A percentile compares a stretch with the other conserved stretches of the same genome.
Evolutionary conservation across 306 rosid species (phyloP).

Genomic region (Mimosa bimucronata): DNA sequence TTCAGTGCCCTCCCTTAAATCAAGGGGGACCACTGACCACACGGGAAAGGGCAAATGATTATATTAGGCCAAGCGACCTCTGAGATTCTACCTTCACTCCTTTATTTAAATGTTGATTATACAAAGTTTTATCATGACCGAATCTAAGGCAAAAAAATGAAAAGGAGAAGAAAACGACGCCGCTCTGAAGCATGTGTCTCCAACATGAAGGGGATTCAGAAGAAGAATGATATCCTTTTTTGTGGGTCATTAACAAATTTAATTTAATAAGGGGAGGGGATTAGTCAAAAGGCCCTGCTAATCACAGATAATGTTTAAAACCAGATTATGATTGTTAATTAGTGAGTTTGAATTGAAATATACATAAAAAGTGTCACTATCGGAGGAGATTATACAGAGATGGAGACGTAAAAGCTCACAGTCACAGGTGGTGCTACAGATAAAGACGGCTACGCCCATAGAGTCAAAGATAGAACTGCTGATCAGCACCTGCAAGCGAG

Average conservation of each 20-base stretch:
- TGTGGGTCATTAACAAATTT: neutral
- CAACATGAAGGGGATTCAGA: constrained; percentile 37
- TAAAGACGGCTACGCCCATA: constrained; percentile 26
- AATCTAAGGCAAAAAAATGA: constrained; percentile 29
- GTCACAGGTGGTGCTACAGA: constrained; percentile 35
- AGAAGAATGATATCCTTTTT: constrained; percentile 14
- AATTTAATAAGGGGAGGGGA: constrained; percentile 3
- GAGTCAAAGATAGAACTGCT: constrained; percentile 9
- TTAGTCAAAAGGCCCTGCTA: constrained; percentile 51
- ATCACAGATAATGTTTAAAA: constrained; percentile 34
- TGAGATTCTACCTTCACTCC: constrained; percentile 44
- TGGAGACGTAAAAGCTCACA: constrained; percentile 17
- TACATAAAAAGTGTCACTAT: neutral
- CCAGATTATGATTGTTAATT: constrained; percentile 23
- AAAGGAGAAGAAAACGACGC: constrained; percentile 34
- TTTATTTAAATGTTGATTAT: constrained; percentile 29
- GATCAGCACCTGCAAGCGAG: neutral
- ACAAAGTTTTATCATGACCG: neutral
- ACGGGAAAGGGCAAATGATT: constrained; percentile 12
- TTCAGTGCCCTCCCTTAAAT: constrained; percentile 40
- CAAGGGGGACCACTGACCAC: constrained; percentile 50
- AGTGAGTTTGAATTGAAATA: neutral
- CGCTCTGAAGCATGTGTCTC: constrained; percentile 34
- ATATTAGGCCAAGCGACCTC: constrained; percentile 32
- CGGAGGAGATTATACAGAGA: constrained; percentile 24